Base-by-base conservation (phyloP, 305 asterid genomes). In the Solanum aculeatissimum region DNA sequence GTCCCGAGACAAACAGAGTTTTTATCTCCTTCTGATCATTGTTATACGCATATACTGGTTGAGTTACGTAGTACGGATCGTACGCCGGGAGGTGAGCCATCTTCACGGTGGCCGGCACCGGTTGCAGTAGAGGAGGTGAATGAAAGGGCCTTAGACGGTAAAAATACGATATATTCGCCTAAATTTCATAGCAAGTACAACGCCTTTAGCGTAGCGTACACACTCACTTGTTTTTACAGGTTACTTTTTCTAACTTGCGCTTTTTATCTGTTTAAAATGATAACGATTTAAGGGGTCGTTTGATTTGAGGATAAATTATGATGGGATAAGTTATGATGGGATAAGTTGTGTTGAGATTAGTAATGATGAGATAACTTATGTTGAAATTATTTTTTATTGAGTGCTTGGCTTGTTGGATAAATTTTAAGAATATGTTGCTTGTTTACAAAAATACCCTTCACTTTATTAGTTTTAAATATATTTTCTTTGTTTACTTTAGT, bases 1-100 rank as follows among this genome's bases (percentile, higher is more conserved):
- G 95, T 38, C 99, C 99, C 55, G 98, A 95, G 80, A 97, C 95
- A 88, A 95, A 97, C 1, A 97, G 92, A 23, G 99, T 95, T 86
- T 91, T 93, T 83, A 97, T 94, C 68, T 92, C 93, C 63, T 85
- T 88, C 42, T 89, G 87, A 62, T 92, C 98, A 25, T 80, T 83
- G 86, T 86, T 63, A 86, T 89, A 93, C 9, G 47, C 84, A 86
- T 89, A 91, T 10, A 88, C 91, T 54, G 93, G 92, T 66, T 89
- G 91, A n/a, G 92, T 88, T 70, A 91, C 83, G 91, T 90, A 93
- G 90, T 89, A 93, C 19, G 97, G 92, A 80, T 96, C 99, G 90
- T 94, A 93, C 7, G 92, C 92, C 80, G 92, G 93, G 13, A 85
- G 92, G 72, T 89, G 92, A 83, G 97, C 90, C 99, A 95, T 95